Evolutionary conservation across 139 green algal species (phyloP), one percentile per base, ranked within the genome.

Genomic region (Volvox africanus): DNA sequence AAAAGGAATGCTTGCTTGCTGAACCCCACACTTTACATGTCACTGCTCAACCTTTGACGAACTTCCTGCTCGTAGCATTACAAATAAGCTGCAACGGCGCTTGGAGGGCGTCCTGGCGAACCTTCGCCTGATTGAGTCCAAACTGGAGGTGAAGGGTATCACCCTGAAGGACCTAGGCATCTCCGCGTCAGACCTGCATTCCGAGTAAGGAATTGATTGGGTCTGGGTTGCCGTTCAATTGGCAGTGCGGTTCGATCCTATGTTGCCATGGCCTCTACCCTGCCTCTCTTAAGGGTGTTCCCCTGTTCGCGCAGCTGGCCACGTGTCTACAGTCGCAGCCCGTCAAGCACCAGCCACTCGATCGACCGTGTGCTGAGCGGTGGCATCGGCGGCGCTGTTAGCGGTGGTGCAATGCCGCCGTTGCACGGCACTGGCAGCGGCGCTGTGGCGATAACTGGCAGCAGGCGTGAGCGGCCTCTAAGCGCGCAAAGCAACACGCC

Each of bases 1-100:
- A 14, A 14, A 55, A 9, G 44, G 9, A 55, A 55, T 55, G 44
- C 9, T 5, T 55, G 44, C 9, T 55, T 55, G 44, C 9, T 55
- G 44, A 9, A 14, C 9, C 5, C 44, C 44, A 55, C n/a, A 55
- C 44, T 55, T 55, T 5, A 55, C 44, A 55, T 9, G 44, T 55
- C 44, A 55, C 44, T 55, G 44, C 44, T 5, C 44, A 55, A 55
- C 44, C 44, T 55, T 9, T 55, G 44, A 55, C 9, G 44, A 55
- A 55, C 44, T 55, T 73, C 65, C 65, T 73, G 65, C 65, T 28
- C 76, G 71, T 75, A 90, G 82, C 87, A 95, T 95, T 75, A 91
- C 92, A 17, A 98, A 98, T 93, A 79, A 93, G 68, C 91, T 98
- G 87, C 95, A 97, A 86, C 93, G 94, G 18, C 96, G 97, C 91